A percentile compares a stretch with the other conserved stretches of the same genome.
These are phyloP conservation scores for Ophiostoma perfectum DNA, from an alignment of 2,329 filamentous ascomycete genomes.

Conservation along the genomic window DNA sequence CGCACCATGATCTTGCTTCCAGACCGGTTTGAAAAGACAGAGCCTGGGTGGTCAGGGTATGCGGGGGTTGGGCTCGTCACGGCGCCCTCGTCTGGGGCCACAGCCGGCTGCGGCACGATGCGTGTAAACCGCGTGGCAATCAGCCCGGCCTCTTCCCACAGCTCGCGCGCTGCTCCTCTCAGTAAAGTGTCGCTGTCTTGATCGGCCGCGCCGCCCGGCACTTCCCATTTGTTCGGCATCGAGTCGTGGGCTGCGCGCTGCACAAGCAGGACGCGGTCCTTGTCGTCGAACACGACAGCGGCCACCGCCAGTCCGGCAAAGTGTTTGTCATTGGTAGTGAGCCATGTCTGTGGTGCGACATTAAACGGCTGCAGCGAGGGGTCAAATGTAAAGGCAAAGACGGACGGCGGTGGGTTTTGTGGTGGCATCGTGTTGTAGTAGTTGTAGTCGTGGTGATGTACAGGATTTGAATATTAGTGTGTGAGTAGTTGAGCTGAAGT, in stretches of 20 bases:
- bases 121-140: conserved; percentile 29
- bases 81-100: background rate
- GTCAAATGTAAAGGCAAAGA: conserved; percentile 28
- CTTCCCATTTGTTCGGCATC: conserved; percentile 40
- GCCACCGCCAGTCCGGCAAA: conserved; percentile 29
- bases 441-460: too few relatives aligned
- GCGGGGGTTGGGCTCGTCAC: background rate
- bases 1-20: conserved; percentile 28
- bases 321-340: conserved; percentile 24
- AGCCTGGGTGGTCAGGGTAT: conserved; percentile 19
- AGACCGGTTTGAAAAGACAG: conserved; percentile 29
- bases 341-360: conserved; percentile 27
- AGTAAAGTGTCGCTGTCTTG: conserved; percentile 35
- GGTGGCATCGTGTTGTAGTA: conserved; percentile 21
- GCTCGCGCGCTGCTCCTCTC: conserved; percentile 36
- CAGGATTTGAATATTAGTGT: too few relatives aligned
- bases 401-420: conserved; percentile 17
- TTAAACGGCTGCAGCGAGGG: conserved; percentile 27
- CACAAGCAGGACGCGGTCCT: conserved; percentile 35
- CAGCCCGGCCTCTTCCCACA: conserved; percentile 41
- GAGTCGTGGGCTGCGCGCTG: conserved; percentile 38
- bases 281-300: conserved; percentile 31
- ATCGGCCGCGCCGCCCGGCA: conserved; percentile 40
- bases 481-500: too few relatives aligned
- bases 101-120: conserved; percentile 23